Evolutionary conservation across 306 rosid genomes (phyloP), one percentile per base, ranked within the genome.

Genomic region (Dalbergia cochinchinensis): DNA sequence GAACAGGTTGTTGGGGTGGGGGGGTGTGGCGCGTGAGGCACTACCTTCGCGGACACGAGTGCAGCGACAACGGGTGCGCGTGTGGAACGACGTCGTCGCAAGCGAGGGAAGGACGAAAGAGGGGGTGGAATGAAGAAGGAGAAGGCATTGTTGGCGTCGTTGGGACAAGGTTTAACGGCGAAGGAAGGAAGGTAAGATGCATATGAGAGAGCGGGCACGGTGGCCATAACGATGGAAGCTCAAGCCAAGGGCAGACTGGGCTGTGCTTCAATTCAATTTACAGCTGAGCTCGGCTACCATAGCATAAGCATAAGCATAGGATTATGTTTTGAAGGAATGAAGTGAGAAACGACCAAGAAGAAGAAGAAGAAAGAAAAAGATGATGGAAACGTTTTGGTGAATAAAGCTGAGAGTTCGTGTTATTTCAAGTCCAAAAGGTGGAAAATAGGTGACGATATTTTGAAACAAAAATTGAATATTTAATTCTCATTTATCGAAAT

Each of bases 31-130:
- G 35, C 8, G 39, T 12, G 35, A 14, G 44, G 44, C 41, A 92
- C 31, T 26, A 26, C 98, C 94, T 87, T 87, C 12, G 90, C 83
- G 42, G 90, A 79, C 5, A 88, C 80, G 0, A 65, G 22, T 15
- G 71, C 51, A 6, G 11, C 71, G 13, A 62, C 55, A 18, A 20
- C 11, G 44, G 87, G 86, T 6, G 75, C 5, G 80, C 44, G 41
- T 5, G 60, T 65, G 64, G 74, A 16, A 86, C 86, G 80, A 73
- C 85, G 85, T 16, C 85, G 83, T 81, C 9, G 82, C 22, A 37
- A 69, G 71, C 71, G 78, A 70, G 65, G 75, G 65, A 62, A 68
- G 47, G 82, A 13, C 55, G 79, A 76, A 62, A 74, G 13, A n/a
- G 78, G 77, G 60, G 86, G 76, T 26, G 19, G 54, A 74, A 75